A percentile compares a stretch with the other conserved stretches of the same genome.
phyloP scores from a whole-genome alignment of 2,329 filamentous ascomycete genomes.

The Aspergillus calidoustus region DNA sequence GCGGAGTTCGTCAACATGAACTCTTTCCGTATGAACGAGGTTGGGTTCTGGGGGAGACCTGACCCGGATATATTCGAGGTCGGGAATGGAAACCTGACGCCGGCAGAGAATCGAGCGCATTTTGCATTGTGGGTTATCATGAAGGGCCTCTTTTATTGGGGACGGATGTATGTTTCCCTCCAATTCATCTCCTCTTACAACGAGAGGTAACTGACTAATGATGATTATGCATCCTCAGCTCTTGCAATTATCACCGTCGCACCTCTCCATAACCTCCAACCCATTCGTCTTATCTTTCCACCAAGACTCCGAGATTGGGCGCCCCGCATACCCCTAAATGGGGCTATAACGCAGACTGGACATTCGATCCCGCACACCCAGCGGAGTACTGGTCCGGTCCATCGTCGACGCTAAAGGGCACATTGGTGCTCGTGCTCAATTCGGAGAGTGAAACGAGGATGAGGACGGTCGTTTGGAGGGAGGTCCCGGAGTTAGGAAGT shows the following conservation, averaged over 20 bases:
- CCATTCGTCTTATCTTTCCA: constrained; percentile 47
- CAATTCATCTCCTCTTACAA: too few relatives aligned
- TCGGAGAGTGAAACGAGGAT: constrained; percentile 28
- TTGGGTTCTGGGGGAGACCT: constrained; percentile 56
- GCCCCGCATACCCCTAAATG: constrained; percentile 49
- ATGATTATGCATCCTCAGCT: constrained; percentile 35
- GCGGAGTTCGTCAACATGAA: constrained; percentile 55
- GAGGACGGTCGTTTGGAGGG: constrained; percentile 36
- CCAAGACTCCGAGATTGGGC: constrained; percentile 52
- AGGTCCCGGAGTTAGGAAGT: constrained; percentile 33
- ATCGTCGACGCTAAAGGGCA: constrained; percentile 33
- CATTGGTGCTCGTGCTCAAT: constrained; percentile 40
- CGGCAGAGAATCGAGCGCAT: constrained; percentile 54
- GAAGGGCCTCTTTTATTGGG: constrained; percentile 58
- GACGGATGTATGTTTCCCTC: too few relatives aligned
- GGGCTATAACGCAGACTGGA: constrained; percentile 41
- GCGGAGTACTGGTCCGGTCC: constrained; percentile 44
- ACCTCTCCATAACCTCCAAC: constrained; percentile 52
- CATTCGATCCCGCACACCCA: constrained; percentile 38
- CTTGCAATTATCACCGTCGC: constrained; percentile 38
- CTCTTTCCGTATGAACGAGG: constrained; percentile 51
- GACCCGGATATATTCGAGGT: constrained; percentile 59
- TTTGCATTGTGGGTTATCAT: constrained; percentile 59
- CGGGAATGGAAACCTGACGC: constrained; percentile 54
- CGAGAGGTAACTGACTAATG: too few relatives aligned